A percentile compares a stretch with the other conserved stretches of the same genome.
These are phyloP conservation scores for Arthrocladium fulminans DNA, from an alignment of 2,329 filamentous ascomycete genomes.

Conservation along the genomic window DNA sequence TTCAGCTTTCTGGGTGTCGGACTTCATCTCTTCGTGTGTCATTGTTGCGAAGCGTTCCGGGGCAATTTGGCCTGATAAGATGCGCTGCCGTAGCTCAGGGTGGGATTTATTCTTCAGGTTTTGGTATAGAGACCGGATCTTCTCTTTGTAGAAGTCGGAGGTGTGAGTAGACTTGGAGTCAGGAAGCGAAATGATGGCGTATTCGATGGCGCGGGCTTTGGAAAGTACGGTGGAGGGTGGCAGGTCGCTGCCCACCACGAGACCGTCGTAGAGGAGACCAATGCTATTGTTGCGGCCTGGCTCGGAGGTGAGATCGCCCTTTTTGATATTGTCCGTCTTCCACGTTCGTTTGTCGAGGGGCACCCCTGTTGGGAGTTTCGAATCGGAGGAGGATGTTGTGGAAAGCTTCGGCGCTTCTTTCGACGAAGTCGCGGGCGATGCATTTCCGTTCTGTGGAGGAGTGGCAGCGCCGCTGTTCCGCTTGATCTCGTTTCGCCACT, in stretches of 20 bases:
- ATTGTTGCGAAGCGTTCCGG: slow-evolving; percentile 72
- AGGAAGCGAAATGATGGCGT: slow-evolving; percentile 52
- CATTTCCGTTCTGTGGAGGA: slow-evolving; percentile 38
- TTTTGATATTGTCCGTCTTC: slow-evolving; percentile 71
- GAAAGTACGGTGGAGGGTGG: slow-evolving; percentile 57
- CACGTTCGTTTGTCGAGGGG: slow-evolving; percentile 69
- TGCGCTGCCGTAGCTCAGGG: slow-evolving; percentile 61
- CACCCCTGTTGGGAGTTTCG: slow-evolving; percentile 29
- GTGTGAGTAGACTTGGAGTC: slow-evolving; percentile 56
- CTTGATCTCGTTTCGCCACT: slow-evolving; percentile 76
- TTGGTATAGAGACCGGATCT: slow-evolving; percentile 85
- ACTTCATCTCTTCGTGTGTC: slow-evolving; percentile 86
- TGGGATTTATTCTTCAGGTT: slow-evolving; percentile 94
- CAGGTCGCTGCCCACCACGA: slow-evolving; percentile 59
- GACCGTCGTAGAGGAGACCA: slow-evolving; percentile 85
- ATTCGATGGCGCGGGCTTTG: slow-evolving; percentile 63
- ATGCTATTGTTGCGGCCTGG: slow-evolving; percentile 73
- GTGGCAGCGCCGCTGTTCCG: slow-evolving; percentile 26
- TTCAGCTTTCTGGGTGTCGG: slow-evolving; percentile 65
- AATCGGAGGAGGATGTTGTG: slow-evolving; percentile 29
- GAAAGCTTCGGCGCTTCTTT: slow-evolving; percentile 32
- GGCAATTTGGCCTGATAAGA: slow-evolving; percentile 64
- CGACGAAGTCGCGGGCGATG: slow-evolving; percentile 37
- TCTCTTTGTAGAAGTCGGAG: slow-evolving; percentile 66
- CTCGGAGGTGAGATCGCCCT: slow-evolving; percentile 60